These are phyloP conservation scores for Tetramitus jugosus DNA, from an alignment of 208 protist genomes.

Conservation along the genomic window DNA sequence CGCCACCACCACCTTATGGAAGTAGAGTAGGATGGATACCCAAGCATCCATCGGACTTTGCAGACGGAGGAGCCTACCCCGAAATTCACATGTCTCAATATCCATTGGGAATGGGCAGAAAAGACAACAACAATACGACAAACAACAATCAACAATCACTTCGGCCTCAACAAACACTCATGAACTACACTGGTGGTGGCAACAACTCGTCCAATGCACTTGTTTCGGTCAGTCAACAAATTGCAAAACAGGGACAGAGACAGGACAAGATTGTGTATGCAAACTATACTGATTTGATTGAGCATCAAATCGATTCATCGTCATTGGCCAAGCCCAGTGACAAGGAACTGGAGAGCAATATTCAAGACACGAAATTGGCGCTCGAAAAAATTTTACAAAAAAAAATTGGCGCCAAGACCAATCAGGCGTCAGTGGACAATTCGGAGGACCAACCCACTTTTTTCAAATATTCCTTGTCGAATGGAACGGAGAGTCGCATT, in stretches of 20 bases:
- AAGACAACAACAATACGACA: conserved; percentile 3
- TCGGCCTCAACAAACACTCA: too few species aligned
- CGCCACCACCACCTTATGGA: too few species aligned
- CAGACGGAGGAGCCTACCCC: conserved; percentile 68
- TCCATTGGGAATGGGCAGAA: conserved; percentile 64
- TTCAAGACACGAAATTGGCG: conserved; percentile 39
- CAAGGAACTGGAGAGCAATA: conserved; percentile 36
- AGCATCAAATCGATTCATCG: conserved; percentile 35
- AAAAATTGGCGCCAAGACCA: neutral
- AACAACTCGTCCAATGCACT: neutral
- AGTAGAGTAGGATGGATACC: too few species aligned
- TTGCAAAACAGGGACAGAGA: too few species aligned
- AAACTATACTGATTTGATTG: conserved; percentile 27
- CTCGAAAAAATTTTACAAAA: conserved; percentile 44
- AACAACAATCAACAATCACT: too few species aligned
- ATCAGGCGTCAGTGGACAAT: conserved; percentile 3
- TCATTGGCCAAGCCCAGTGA: conserved; percentile 36
- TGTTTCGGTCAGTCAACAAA: conserved; percentile 39
- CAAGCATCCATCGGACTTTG: too few species aligned
- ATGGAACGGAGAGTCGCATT: too few species aligned
- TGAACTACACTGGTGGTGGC: too few species aligned
- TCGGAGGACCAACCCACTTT: neutral
- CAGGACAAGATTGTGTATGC: conserved; percentile 24
- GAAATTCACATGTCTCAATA: conserved; percentile 71
- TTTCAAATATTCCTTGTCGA: conserved; percentile 15